Conservation (phyloP, 495 filamentous ascomycete species). For the Xanthoparmelia taractica region DNA sequence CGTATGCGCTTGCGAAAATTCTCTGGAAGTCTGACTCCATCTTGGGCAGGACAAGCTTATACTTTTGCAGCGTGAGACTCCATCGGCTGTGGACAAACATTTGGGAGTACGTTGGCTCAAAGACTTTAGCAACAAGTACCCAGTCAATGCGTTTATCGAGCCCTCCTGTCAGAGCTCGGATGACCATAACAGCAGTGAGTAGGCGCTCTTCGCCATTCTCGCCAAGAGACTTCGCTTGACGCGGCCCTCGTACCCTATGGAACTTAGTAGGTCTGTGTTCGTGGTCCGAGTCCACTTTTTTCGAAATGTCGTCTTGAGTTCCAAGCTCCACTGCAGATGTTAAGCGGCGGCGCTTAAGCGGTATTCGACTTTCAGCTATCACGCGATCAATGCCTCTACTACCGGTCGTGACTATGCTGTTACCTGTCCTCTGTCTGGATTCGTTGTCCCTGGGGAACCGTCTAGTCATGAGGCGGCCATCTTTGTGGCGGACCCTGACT, state of each 20-base stretch:
- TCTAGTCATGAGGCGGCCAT: constrained; percentile 1
- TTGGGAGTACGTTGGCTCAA: constrained; percentile 50
- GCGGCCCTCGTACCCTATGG: constrained; percentile 17
- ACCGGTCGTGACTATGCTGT: constrained; percentile 5
- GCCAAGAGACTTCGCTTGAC: constrained; percentile 5
- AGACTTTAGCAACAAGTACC: constrained; percentile 57
- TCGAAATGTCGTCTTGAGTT: not conserved
- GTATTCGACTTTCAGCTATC: constrained; percentile 2
- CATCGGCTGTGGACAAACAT: constrained; percentile 54
- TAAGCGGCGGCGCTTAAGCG: constrained; percentile 17
- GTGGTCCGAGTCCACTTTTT: not conserved
- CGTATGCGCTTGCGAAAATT: constrained; percentile 69
- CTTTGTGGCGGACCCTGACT: not conserved
- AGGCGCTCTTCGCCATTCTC: constrained; percentile 35
- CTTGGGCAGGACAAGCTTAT: constrained; percentile 54
- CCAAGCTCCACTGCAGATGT: constrained; percentile 3
- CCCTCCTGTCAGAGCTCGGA: constrained; percentile 68
- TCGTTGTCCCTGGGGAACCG: not conserved
- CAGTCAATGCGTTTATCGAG: constrained; percentile 63
- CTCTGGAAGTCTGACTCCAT: constrained; percentile 72
- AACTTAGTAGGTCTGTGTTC: constrained; percentile 12
- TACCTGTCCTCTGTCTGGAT: not conserved
- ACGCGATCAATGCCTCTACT: constrained; percentile 6
- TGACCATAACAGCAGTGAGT: constrained; percentile 62
- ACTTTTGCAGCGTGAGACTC: constrained; percentile 48